Evolutionary conservation across 768 basidiomycete genomes (phyloP).

Genomic region (Lactifluus pinguis): DNA sequence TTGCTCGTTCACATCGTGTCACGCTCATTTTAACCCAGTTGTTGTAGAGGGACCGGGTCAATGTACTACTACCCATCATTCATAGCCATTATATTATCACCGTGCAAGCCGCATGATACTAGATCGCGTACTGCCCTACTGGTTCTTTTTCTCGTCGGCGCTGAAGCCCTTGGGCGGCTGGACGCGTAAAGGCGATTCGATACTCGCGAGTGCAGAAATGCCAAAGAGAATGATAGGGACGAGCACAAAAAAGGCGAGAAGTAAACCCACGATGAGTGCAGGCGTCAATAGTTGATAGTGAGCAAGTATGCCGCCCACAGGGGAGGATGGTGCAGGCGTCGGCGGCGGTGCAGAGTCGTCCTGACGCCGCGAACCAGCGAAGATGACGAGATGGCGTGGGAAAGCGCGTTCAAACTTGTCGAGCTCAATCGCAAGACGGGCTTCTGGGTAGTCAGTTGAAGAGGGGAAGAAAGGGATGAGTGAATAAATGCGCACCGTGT

Average conservation of each 20-base stretch:
- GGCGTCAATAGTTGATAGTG: conserved; percentile 74
- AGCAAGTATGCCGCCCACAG: conserved; percentile 53
- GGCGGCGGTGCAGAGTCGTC: conserved; percentile 23
- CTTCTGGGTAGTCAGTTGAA: too few relatives aligned
- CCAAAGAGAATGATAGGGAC: conserved; percentile 58
- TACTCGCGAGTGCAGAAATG: conserved; percentile 58
- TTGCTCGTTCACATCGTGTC: conserved; percentile 4
- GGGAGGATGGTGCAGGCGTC: conserved; percentile 27
- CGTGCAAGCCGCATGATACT: conserved; percentile 1
- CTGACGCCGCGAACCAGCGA: conserved; percentile 48
- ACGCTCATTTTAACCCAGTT: conserved; percentile 13
- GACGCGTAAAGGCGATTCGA: conserved; percentile 57
- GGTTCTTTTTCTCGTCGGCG: conserved; percentile 67
- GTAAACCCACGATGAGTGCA: conserved; percentile 55
- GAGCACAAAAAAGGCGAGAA: conserved; percentile 57
- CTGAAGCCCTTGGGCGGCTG: conserved; percentile 59
- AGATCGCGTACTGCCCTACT: conserved; percentile 29
- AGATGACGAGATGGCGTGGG: conserved; percentile 58
- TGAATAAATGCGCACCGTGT: conserved; percentile 38
- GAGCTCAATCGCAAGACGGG: conserved; percentile 40
- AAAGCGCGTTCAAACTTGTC: conserved; percentile 38
- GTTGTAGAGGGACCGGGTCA: conserved; percentile 10
- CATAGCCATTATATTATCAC: conserved; percentile 15
- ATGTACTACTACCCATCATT: conserved; percentile 16
- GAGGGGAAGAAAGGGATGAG: not conserved